These are phyloP conservation scores for Vigna nakashimae DNA, from an alignment of 306 rosid genomes.

Conservation along the genomic window DNA sequence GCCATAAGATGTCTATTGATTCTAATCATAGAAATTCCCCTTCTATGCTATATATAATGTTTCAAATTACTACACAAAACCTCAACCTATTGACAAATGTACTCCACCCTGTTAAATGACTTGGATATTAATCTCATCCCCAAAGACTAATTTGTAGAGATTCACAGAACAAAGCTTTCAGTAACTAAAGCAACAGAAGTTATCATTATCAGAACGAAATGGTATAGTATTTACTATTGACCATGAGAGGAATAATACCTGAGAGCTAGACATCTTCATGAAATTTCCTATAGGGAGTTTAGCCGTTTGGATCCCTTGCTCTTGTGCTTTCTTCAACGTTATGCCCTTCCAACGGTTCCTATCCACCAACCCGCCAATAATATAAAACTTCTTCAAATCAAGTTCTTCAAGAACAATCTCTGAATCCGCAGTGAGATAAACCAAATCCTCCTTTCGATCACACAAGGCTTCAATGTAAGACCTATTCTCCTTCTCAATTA, in stretches of 20 bases:
- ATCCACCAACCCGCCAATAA: slow-evolving; percentile 92
- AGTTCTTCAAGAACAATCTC: slow-evolving; percentile 87
- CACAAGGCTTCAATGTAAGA: slow-evolving; percentile 79
- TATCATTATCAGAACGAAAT: not conserved
- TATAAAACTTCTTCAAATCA: slow-evolving; percentile 72
- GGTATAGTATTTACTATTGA: not conserved
- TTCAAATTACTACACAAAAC: not conserved
- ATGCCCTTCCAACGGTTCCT: slow-evolving; percentile 94
- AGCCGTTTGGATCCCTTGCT: slow-evolving; percentile 91
- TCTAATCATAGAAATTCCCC: not conserved
- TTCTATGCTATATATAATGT: not conserved
- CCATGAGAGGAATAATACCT: slow-evolving; percentile 60
- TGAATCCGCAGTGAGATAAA: slow-evolving; percentile 88
- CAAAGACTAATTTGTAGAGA: not conserved
- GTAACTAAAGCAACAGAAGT: not conserved
- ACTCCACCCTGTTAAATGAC: not conserved
- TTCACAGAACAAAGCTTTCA: not conserved
- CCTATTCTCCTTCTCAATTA: slow-evolving; percentile 68
- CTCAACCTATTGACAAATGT: not conserved
- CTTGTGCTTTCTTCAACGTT: slow-evolving; percentile 85
- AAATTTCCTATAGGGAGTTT: slow-evolving; percentile 85
- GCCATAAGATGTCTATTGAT: slow-evolving; percentile 12
- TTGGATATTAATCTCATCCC: not conserved
- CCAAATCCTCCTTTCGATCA: slow-evolving; percentile 71
- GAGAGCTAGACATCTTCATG: slow-evolving; percentile 90